Percentiles rank a stretch among this genome's conserved stretches.
phyloP scores from a whole-genome alignment of 1,284 basidiomycete genomes.

The Leccinum solheimii region DNA sequence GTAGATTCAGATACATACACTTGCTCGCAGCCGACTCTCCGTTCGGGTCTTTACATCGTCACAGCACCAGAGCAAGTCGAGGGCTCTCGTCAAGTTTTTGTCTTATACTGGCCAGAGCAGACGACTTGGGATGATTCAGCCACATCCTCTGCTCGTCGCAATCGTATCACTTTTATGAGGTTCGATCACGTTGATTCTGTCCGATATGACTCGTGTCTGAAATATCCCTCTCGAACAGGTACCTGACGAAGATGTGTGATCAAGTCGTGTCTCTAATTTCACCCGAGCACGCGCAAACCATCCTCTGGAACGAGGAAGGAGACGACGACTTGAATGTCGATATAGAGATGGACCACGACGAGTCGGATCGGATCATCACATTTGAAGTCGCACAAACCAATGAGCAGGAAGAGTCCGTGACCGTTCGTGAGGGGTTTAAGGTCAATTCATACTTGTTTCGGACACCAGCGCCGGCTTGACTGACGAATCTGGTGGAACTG shows the following conservation, averaged over 20 bases:
- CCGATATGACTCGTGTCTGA: not conserved
- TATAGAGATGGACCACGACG: slow-evolving; percentile 38
- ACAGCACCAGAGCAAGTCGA: slow-evolving; percentile 11
- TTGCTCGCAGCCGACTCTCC: slow-evolving; percentile 36
- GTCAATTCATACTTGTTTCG: slow-evolving; percentile 24
- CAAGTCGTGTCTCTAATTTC: slow-evolving; percentile 52
- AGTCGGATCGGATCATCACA: slow-evolving; percentile 48
- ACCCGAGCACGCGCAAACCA: slow-evolving; percentile 40
- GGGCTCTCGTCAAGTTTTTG: slow-evolving; percentile 37
- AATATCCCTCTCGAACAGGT: slow-evolving; percentile 36
- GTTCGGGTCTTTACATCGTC: slow-evolving; percentile 54
- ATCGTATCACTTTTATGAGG: slow-evolving; percentile 64
- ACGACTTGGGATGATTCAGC: slow-evolving; percentile 58
- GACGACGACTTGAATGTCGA: slow-evolving; percentile 27
- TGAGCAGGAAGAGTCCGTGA: slow-evolving; percentile 57
- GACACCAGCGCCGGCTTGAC: not conserved
- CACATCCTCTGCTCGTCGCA: slow-evolving; percentile 44
- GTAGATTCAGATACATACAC: slow-evolving; percentile 21
- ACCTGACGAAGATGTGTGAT: slow-evolving; percentile 56
- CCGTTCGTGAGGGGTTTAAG: slow-evolving; percentile 42
- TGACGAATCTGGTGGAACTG: not conserved
- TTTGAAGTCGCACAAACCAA: slow-evolving; percentile 58
- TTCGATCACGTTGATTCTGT: slow-evolving; percentile 22
- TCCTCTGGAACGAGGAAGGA: slow-evolving; percentile 46
- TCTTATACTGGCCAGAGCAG: slow-evolving; percentile 63